phyloP scores from a whole-genome alignment of 305 asterid genomes.

The Rubia tinctorum region DNA sequence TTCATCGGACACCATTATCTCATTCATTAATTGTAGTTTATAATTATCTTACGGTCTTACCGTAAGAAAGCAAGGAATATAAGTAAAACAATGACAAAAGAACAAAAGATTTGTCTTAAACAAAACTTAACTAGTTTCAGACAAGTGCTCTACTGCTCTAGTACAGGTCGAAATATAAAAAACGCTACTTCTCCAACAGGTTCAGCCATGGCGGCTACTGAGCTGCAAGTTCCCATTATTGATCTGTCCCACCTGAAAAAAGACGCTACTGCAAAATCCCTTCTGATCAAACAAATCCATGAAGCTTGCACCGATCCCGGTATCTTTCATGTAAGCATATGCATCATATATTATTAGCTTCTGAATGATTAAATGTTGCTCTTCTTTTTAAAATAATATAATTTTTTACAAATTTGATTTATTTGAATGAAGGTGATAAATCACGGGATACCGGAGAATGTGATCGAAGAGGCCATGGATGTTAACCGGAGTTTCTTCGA shows the following conservation, averaged over 20 bases:
- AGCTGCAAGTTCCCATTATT: background rate
- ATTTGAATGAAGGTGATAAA: background rate
- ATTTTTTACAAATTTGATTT: background rate
- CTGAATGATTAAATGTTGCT: too few species aligned
- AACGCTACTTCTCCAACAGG: background rate
- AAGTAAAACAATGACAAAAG: background rate
- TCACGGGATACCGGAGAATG: conserved; percentile 30
- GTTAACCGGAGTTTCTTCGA: conserved; percentile 38
- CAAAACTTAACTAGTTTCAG: background rate
- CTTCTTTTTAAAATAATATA: background rate
- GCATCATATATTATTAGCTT: background rate
- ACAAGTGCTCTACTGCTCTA: background rate
- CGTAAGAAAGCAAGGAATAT: background rate
- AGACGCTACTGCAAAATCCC: background rate
- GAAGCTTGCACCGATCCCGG: conserved; percentile 14
- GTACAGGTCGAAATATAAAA: background rate
- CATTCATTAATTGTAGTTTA: too few species aligned
- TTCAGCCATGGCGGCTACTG: background rate
- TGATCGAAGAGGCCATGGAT: conserved; percentile 34
- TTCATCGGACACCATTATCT: too few species aligned
- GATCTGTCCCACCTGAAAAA: conserved; percentile 12
- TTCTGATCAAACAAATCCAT: conserved; percentile 4
- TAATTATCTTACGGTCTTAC: too few species aligned
- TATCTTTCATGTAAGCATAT: conserved; percentile 5
- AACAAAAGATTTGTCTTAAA: background rate